phyloP scores from a whole-genome alignment of 2,329 filamentous ascomycete species.

The Orbilia blumenaviensis region DNA sequence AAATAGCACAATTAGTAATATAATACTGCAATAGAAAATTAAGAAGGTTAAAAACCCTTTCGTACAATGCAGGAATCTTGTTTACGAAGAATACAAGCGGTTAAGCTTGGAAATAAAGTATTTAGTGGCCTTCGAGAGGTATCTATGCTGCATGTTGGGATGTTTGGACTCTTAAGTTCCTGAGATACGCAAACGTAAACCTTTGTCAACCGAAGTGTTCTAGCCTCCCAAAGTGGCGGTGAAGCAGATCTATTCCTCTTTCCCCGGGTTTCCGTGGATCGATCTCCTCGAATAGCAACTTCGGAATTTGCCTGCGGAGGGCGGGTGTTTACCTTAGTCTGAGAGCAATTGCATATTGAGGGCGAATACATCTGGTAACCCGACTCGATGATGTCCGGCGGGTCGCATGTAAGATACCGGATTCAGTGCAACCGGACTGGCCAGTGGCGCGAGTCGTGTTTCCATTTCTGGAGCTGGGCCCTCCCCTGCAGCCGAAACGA shows the following conservation, averaged over 20 bases:
- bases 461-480: conserved; percentile 15
- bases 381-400: conserved; percentile 31
- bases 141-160: no score
- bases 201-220: neutral
- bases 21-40: no score
- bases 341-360: neutral
- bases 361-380: conserved; percentile 24
- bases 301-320: neutral
- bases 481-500: conserved; percentile 17
- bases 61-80: no score
- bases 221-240: neutral
- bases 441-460: conserved; percentile 22
- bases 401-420: conserved; percentile 47
- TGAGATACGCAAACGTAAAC: no score
- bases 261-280: conserved; percentile 15
- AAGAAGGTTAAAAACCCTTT: no score
- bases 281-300: neutral
- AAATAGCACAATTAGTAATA: no score
- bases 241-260: neutral
- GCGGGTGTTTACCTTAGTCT: neutral
- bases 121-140: no score
- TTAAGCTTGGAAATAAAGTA: no score
- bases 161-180: no score
- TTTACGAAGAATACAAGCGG: no score
- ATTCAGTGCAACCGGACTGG: conserved; percentile 15